Evolutionary conservation across 345 rosid species (phyloP).

Genomic region (Gossypium thurberi): DNA sequence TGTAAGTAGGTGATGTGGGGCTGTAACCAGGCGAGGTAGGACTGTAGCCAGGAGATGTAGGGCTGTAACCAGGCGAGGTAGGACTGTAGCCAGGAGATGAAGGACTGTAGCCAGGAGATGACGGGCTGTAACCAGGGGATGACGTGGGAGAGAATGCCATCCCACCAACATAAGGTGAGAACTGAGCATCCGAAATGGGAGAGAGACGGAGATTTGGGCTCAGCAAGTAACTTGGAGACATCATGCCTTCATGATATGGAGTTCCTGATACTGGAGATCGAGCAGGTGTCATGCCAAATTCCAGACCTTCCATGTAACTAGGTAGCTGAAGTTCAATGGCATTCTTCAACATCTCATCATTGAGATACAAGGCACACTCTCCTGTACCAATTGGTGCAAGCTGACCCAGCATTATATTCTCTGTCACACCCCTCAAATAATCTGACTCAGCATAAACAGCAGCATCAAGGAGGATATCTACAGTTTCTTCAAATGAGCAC

Average conservation of each 20-base stretch:
- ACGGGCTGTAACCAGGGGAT: slow-evolving; percentile 80
- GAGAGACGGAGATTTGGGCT: slow-evolving; percentile 80
- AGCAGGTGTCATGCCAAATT: slow-evolving; percentile 85
- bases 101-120: slow-evolving; percentile 72
- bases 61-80: slow-evolving; percentile 79
- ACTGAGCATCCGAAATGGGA: slow-evolving; percentile 73
- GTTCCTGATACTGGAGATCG: slow-evolving; percentile 84
- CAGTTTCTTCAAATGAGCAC: slow-evolving; percentile 97
- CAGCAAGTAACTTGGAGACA: slow-evolving; percentile 84
- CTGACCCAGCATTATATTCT: slow-evolving; percentile 94
- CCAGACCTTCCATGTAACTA: slow-evolving; percentile 87
- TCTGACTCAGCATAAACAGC: slow-evolving; percentile 93
- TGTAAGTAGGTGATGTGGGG: slow-evolving; percentile 84
- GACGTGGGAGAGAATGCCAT: slow-evolving; percentile 81
- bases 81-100: slow-evolving; percentile 62
- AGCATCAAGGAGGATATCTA: slow-evolving; percentile 94
- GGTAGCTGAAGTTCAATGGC: slow-evolving; percentile 97
- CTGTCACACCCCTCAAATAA: slow-evolving; percentile 79
- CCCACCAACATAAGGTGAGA: slow-evolving; percentile 87
- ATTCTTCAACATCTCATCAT: slow-evolving; percentile 93
- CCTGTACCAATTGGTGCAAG: slow-evolving; percentile 97
- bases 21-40: slow-evolving; percentile 81
- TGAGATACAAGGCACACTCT: slow-evolving; percentile 77
- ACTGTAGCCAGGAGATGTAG: slow-evolving; percentile 76
- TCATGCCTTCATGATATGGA: slow-evolving; percentile 91